Percentiles rank a stretch among this genome's conserved stretches.
These are phyloP conservation scores for Arabidopsis lyrata DNA, from an alignment of 441 rosid species.

Conservation along the genomic window DNA sequence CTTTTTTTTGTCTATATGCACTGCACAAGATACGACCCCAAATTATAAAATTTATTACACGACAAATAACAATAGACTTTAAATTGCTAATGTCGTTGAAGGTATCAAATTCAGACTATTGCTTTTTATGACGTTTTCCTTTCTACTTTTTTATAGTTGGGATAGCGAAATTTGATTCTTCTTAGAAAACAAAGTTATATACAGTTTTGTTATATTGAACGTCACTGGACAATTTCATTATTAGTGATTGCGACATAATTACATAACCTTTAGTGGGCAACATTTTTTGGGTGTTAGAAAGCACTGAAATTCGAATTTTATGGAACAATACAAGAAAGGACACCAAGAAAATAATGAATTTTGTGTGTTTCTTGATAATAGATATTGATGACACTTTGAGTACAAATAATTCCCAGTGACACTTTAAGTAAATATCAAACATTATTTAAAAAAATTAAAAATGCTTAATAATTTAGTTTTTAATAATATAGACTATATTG, in stretches of 20 bases:
- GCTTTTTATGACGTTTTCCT: constrained; percentile 33
- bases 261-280: neutral
- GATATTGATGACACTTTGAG: neutral
- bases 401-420: neutral
- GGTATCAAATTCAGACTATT: constrained; percentile 40
- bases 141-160: neutral
- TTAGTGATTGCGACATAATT: constrained; percentile 25
- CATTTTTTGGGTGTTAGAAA: neutral
- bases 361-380: constrained; percentile 1
- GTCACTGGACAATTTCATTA: constrained; percentile 25
- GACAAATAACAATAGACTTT: constrained; percentile 40
- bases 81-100: constrained; percentile 41
- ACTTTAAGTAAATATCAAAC: constrained; percentile 9
- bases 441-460: neutral
- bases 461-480: neutral
- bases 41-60: constrained; percentile 36
- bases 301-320: neutral
- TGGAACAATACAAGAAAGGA: neutral
- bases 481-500: neutral
- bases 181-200: constrained; percentile 6
- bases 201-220: constrained; percentile 18
- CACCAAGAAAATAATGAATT: neutral
- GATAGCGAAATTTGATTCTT: constrained; percentile 41
- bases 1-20: constrained; percentile 32
- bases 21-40: constrained; percentile 43